Conservation (phyloP, 2,329 filamentous ascomycete species). For the Coniochaeta sp. region DNA sequence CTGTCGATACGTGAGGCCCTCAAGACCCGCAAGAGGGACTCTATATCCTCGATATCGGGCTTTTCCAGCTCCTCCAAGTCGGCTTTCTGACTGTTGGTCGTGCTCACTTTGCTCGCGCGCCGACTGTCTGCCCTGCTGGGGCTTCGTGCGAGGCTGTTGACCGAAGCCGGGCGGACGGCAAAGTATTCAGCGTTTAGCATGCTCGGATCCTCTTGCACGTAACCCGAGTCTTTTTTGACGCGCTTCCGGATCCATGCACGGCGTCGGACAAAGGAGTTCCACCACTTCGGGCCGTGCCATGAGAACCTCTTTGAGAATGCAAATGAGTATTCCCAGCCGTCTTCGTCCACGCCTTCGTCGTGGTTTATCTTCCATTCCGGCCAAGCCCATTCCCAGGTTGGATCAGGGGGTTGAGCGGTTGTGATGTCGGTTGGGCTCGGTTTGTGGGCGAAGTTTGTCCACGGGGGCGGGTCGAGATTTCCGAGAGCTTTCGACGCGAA, state of each 20-base stretch:
- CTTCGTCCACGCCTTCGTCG: constrained; percentile 77
- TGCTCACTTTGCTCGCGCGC: constrained; percentile 28
- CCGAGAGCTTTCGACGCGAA: constrained; percentile 83
- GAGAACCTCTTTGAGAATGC: constrained; percentile 66
- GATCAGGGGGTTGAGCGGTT: constrained; percentile 88
- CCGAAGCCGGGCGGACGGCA: constrained; percentile 53
- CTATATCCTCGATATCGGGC: constrained; percentile 52
- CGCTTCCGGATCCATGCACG: constrained; percentile 82
- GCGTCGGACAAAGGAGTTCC: constrained; percentile 87
- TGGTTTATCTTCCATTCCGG: constrained; percentile 57
- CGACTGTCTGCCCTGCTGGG: constrained; percentile 24
- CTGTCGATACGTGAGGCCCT: constrained; percentile 70
- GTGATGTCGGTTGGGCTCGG: constrained; percentile 60
- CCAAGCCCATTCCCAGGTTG: constrained; percentile 87
- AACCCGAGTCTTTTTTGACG: constrained; percentile 50
- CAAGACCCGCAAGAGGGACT: constrained; percentile 61
- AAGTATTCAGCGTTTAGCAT: constrained; percentile 75
- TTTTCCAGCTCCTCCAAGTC: constrained; percentile 43
- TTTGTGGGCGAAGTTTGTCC: constrained; percentile 66
- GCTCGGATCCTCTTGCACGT: constrained; percentile 44
- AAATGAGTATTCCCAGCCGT: constrained; percentile 95
- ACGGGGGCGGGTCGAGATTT: constrained; percentile 75
- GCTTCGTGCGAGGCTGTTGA: constrained; percentile 26
- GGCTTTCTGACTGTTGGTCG: constrained; percentile 24
- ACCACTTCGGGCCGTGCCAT: constrained; percentile 91